Evolutionary conservation across 805 yeast genomes (phyloP).

Genomic region (Ogataea pilisensis): DNA sequence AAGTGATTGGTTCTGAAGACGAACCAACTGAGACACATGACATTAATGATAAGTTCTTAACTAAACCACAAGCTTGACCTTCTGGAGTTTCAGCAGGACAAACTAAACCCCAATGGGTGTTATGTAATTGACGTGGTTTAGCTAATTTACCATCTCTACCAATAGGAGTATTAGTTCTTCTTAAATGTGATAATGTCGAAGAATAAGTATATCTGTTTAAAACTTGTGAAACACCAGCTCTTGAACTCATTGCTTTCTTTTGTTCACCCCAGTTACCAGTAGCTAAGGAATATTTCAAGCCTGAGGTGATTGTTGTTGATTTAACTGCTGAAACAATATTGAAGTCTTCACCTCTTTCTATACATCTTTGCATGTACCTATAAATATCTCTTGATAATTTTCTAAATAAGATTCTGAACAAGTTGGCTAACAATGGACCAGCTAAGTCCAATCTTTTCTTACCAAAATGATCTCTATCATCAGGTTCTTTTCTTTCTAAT

Average conservation of each 20-base stretch:
- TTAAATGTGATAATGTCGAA: conserved; percentile 95
- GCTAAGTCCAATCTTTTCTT: conserved; percentile 97
- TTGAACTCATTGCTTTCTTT: conserved; percentile 96
- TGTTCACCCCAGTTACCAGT: conserved; percentile 99
- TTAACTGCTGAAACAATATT: conserved; percentile 95
- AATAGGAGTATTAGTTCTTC: conserved; percentile 98
- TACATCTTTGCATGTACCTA: conserved; percentile 98
- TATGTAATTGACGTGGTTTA: conserved; percentile 97
- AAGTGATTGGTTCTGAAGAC: conserved; percentile 90
- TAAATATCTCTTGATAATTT: conserved; percentile 95
- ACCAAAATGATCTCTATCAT: conserved; percentile 99
- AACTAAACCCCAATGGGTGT: conserved; percentile 99
- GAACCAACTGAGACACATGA: conserved; percentile 97
- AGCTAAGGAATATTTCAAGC: conserved; percentile 94
- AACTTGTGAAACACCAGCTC: conserved; percentile 99
- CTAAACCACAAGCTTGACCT: conserved; percentile 99
- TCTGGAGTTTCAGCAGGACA: conserved; percentile 99
- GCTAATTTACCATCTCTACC: conserved; percentile 99
- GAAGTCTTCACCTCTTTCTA: conserved; percentile 95
- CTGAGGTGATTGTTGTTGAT: conserved; percentile 95
- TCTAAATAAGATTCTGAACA: conserved; percentile 90
- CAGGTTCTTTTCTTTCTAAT: conserved; percentile 94
- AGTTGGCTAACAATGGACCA: conserved; percentile 93
- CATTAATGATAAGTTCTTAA: conserved; percentile 93
- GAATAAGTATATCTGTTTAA: conserved; percentile 96